phyloP scores from a whole-genome alignment of 352 stramenopile genomes.

The Phytophthora uliginosa region DNA sequence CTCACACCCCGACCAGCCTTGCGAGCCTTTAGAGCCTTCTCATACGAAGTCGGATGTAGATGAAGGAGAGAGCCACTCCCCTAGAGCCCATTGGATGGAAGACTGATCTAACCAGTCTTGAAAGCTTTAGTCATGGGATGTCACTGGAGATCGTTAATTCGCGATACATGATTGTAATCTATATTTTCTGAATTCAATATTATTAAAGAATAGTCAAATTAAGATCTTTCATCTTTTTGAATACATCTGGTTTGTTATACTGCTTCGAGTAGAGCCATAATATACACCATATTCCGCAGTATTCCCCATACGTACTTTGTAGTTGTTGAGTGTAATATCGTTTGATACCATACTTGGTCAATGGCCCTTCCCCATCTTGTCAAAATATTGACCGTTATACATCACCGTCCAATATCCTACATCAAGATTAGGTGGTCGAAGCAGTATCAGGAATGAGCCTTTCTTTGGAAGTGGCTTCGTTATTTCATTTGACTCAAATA shows the following conservation, averaged over 20 bases:
- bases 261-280: constrained; percentile 17
- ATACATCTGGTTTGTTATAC: constrained; percentile 3
- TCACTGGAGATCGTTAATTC: too few relatives aligned
- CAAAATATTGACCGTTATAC: not conserved
- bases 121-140: constrained; percentile 3
- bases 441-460: not conserved
- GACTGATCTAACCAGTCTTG: not conserved
- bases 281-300: constrained; percentile 9
- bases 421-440: not conserved
- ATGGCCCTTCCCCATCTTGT: not conserved
- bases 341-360: not conserved
- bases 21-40: constrained; percentile 9
- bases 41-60: constrained; percentile 11
- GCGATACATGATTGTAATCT: too few relatives aligned
- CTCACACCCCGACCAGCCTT: constrained; percentile 8
- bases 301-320: constrained; percentile 8
- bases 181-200: not conserved
- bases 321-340: constrained; percentile 17
- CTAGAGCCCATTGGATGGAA: not conserved
- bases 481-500: not conserved
- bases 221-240: not conserved
- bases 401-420: not conserved
- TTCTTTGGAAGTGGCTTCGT: not conserved
- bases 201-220: not conserved
- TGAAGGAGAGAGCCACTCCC: constrained; percentile 12